phyloP scores from a whole-genome alignment of 1,139 yeast genomes.

The Taiozyma onychis region DNA sequence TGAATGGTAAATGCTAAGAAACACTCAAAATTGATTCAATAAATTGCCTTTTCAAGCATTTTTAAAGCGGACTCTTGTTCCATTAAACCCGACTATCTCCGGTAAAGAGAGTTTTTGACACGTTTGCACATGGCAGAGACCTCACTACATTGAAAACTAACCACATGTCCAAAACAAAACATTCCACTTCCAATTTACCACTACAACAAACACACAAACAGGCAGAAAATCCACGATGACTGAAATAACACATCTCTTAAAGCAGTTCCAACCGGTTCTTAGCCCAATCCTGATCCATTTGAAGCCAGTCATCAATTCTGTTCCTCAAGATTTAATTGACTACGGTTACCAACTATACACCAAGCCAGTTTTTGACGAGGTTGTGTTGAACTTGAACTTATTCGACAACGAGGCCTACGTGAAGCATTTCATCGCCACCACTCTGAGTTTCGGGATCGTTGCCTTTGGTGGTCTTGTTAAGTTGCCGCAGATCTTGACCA shows the following conservation, averaged over 20 bases:
- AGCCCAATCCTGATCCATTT: conserved; percentile 16
- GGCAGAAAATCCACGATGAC: not conserved
- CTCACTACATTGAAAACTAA: not conserved
- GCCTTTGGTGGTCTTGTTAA: conserved; percentile 31
- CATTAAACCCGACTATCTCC: not conserved
- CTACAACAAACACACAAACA: not conserved
- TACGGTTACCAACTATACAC: conserved; percentile 18
- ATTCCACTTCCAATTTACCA: not conserved
- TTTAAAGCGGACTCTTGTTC: not conserved
- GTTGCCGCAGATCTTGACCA: conserved; percentile 32
- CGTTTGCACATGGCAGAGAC: not conserved
- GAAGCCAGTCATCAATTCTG: conserved; percentile 12
- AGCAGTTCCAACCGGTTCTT: conserved; percentile 13
- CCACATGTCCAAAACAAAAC: not conserved
- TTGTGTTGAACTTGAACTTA: conserved; percentile 13
- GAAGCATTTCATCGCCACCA: conserved; percentile 23
- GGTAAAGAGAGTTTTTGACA: not conserved
- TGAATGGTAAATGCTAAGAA: too few species aligned
- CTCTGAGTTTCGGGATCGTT: conserved; percentile 31
- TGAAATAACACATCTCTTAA: not conserved
- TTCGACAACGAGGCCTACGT: conserved; percentile 8
- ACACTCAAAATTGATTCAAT: too few species aligned
- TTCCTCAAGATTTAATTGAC: conserved; percentile 13
- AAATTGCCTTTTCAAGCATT: not conserved
- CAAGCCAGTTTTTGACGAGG: conserved; percentile 15